A percentile compares a stretch with the other conserved stretches of the same genome.
Conservation (phyloP, 2,329 filamentous ascomycete species). For the Penicillium sp. region DNA sequence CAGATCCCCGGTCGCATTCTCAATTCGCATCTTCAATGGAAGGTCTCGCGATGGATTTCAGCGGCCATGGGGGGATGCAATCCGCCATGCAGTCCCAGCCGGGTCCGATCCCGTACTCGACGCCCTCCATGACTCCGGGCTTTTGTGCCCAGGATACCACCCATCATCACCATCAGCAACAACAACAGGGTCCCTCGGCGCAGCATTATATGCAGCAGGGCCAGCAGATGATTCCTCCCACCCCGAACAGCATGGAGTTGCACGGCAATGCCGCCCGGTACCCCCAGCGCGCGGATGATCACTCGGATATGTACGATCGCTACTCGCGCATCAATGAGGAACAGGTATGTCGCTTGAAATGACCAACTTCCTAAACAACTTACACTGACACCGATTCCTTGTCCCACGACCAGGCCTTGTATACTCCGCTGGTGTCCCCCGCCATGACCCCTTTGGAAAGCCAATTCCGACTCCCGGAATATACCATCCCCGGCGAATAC, state of each 20-base stretch:
- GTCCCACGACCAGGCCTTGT: constrained; percentile 45
- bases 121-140: constrained; percentile 37
- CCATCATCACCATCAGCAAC: constrained; percentile 13
- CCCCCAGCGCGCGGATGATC: constrained; percentile 45
- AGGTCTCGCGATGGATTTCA: constrained; percentile 42
- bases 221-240: constrained; percentile 49
- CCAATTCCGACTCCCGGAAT: constrained; percentile 53
- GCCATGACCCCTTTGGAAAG: constrained; percentile 55
- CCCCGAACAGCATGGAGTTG: constrained; percentile 54
- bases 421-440: constrained; percentile 55
- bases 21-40: constrained; percentile 40
- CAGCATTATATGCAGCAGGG: constrained; percentile 39
- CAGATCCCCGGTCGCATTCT: constrained; percentile 31
- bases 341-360: constrained; percentile 40
- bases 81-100: constrained; percentile 29
- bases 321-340: constrained; percentile 49
- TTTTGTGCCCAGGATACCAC: constrained; percentile 38
- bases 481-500: constrained; percentile 53
- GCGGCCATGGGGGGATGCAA: constrained; percentile 16
- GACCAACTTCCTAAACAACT: neutral
- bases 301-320: constrained; percentile 49
- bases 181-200: constrained; percentile 22
- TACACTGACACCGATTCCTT: neutral
- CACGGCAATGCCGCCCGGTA: constrained; percentile 50
- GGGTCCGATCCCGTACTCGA: constrained; percentile 35